A percentile compares a stretch with the other conserved stretches of the same genome.
phyloP scores from a whole-genome alignment of 2,329 filamentous ascomycete species.

The Aspergillus awamori region DNA sequence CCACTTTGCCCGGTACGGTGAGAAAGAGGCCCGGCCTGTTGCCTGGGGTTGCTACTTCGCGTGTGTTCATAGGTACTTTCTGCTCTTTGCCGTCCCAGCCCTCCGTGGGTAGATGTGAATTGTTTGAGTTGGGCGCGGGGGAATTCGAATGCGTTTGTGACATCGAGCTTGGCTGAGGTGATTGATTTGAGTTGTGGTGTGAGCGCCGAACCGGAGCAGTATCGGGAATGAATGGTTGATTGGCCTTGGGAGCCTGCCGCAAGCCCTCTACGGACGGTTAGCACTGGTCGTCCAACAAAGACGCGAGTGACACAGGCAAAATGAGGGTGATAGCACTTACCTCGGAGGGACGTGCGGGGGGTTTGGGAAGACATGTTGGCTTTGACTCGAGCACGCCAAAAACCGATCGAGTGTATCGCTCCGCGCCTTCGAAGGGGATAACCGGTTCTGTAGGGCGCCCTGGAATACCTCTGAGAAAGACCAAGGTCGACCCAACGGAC shows the following conservation, averaged over 20 bases:
- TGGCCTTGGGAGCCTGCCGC: conserved; percentile 43
- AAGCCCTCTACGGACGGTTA: conserved; percentile 38
- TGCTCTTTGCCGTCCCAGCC: conserved; percentile 45
- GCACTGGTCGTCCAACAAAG: conserved; percentile 2
- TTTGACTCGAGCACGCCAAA: conserved; percentile 1
- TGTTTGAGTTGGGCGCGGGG: conserved; percentile 33
- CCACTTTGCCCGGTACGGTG: conserved; percentile 31
- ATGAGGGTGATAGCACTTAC: conserved; percentile 20
- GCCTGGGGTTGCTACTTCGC: conserved; percentile 47
- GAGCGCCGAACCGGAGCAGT: conserved; percentile 42
- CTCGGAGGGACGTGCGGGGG: conserved; percentile 33
- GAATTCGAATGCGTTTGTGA: conserved; percentile 32
- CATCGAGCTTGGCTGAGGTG: conserved; percentile 37
- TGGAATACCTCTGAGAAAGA: not conserved
- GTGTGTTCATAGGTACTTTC: conserved; percentile 43
- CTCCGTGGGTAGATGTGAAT: conserved; percentile 34
- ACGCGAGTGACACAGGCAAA: not conserved
- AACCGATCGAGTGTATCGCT: not conserved
- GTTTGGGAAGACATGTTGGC: conserved; percentile 27
- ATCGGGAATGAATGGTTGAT: conserved; percentile 45
- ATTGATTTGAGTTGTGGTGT: conserved; percentile 31
- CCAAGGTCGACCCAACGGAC: not conserved
- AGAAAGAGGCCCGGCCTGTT: conserved; percentile 45
- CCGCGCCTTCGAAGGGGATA: not conserved
- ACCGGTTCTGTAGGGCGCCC: not conserved